Conservation (phyloP, 805 yeast species). For the Torulaspora gathmanii region DNA sequence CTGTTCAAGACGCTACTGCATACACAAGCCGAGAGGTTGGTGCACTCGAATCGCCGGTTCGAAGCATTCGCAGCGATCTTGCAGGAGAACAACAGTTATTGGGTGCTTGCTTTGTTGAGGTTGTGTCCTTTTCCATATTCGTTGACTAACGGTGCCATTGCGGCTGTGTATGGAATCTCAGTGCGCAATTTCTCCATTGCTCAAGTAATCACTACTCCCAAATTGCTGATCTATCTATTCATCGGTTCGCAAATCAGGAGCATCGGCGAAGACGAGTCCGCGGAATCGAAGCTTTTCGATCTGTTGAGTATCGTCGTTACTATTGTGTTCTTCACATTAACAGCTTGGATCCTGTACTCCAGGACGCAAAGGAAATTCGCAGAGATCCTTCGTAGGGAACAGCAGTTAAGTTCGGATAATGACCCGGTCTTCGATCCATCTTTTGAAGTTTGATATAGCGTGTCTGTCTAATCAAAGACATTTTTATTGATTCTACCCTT, state of each 20-base stretch:
- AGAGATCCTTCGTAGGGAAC: constrained; percentile 30
- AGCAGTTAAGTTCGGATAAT: constrained; percentile 6
- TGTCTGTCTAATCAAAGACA: constrained; percentile 8
- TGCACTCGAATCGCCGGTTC: constrained; percentile 58
- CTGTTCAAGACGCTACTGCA: constrained; percentile 57
- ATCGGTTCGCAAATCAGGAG: constrained; percentile 70
- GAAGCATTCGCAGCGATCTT: constrained; percentile 71
- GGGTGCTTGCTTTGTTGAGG: constrained; percentile 66
- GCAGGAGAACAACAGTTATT: constrained; percentile 62
- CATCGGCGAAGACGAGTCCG: constrained; percentile 55
- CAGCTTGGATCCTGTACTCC: constrained; percentile 64
- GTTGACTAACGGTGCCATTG: constrained; percentile 85
- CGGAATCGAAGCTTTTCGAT: constrained; percentile 54
- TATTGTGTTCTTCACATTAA: constrained; percentile 45
- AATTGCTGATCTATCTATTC: constrained; percentile 67
- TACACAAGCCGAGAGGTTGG: constrained; percentile 54
- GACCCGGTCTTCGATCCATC: constrained; percentile 12
- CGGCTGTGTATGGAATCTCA: constrained; percentile 75
- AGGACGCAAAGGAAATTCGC: constrained; percentile 41
- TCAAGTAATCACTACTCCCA: constrained; percentile 74
- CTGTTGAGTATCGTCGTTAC: constrained; percentile 57
- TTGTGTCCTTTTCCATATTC: constrained; percentile 93
- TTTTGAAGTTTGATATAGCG: constrained; percentile 14
- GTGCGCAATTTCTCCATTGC: constrained; percentile 62
- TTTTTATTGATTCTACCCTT: constrained; percentile 8